Evolutionary conservation across 805 yeast genomes (phyloP).

Genomic region (Nakazawaea sp.): DNA sequence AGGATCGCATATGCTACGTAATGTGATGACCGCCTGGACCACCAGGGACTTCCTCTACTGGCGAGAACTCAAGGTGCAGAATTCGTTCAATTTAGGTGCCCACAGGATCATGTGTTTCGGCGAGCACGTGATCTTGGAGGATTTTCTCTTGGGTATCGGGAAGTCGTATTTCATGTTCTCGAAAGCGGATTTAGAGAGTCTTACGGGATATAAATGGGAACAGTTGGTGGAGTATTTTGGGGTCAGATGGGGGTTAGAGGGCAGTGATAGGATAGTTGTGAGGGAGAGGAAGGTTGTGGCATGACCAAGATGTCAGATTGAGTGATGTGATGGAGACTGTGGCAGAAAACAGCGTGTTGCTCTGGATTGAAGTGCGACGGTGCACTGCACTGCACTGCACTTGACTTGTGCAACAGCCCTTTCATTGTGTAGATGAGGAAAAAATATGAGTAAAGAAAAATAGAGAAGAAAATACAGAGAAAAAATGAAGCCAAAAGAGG

Average conservation of each 20-base stretch:
- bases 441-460: too few species aligned
- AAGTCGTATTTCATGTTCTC: constrained; percentile 32
- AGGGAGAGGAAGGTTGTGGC: too few species aligned
- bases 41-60: constrained; percentile 24
- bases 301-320: too few species aligned
- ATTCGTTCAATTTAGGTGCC: constrained; percentile 10
- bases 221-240: constrained; percentile 13
- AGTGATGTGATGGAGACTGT: too few species aligned
- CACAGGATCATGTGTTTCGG: constrained; percentile 38
- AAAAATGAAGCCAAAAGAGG: too few species aligned
- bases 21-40: constrained; percentile 22
- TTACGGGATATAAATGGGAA: constrained; percentile 24
- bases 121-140: constrained; percentile 21
- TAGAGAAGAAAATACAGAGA: too few species aligned
- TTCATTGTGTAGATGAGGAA: too few species aligned
- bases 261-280: constrained; percentile 21
- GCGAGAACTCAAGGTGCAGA: constrained; percentile 21
- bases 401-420: too few species aligned
- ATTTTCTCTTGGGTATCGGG: constrained; percentile 27
- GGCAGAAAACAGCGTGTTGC: too few species aligned
- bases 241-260: constrained; percentile 24
- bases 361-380: too few species aligned
- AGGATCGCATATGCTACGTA: constrained; percentile 13
- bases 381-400: too few species aligned
- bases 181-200: constrained; percentile 19